Percentiles rank a stretch among this genome's conserved stretches.
phyloP scores from a whole-genome alignment of 1,284 basidiomycete genomes.

The Macrocystidia cucumis region DNA sequence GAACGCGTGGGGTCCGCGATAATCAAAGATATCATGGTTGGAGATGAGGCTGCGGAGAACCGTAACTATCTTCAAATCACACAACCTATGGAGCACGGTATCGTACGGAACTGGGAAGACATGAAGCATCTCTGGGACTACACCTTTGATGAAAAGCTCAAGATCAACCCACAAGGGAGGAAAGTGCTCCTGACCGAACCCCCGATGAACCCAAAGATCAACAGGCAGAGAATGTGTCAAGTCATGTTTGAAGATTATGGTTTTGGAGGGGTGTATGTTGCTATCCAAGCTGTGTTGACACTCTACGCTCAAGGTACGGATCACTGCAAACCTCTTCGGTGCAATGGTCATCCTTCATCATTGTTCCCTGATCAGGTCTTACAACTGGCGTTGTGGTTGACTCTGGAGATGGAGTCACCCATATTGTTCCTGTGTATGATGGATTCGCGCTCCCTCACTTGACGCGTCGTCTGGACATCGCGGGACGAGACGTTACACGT shows the following conservation, averaged over 20 bases:
- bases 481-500: constrained; percentile 95
- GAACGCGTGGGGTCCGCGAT: constrained; percentile 80
- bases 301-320: constrained; percentile 94
- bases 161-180: constrained; percentile 79
- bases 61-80: constrained; percentile 95
- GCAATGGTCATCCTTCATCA: neutral
- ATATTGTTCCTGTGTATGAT: constrained; percentile 98
- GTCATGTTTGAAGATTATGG: constrained; percentile 99
- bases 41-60: constrained; percentile 91
- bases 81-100: constrained; percentile 99
- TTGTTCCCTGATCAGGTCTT: constrained; percentile 52
- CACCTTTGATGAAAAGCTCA: constrained; percentile 95
- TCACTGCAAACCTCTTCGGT: too few species aligned
- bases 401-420: constrained; percentile 98
- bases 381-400: constrained; percentile 98
- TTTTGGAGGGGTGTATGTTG: constrained; percentile 94
- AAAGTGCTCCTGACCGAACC: constrained; percentile 97
- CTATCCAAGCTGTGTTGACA: constrained; percentile 97
- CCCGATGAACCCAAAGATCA: constrained; percentile 98
- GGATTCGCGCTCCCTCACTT: constrained; percentile 95
- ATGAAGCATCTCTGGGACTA: constrained; percentile 99
- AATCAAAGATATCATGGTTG: constrained; percentile 98
- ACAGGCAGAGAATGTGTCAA: constrained; percentile 91
- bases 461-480: constrained; percentile 92
- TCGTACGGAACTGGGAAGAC: constrained; percentile 98